Evolutionary conservation across 148 eudicot species (phyloP), one percentile per base, ranked within the genome.

Genomic region (Limonium bicolor): DNA sequence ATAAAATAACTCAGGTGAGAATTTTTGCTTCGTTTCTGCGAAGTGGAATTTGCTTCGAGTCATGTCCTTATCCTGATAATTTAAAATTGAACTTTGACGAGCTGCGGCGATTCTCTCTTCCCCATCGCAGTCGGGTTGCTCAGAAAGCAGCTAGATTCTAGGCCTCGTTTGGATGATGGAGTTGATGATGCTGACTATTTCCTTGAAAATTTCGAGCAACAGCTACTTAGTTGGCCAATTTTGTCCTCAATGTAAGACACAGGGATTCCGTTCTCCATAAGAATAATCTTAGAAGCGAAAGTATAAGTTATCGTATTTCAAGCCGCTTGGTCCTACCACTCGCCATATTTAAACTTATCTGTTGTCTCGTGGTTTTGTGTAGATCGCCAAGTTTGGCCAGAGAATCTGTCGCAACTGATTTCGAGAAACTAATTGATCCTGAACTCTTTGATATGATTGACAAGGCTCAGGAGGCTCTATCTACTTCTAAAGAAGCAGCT

Each of bases 391-490:
- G 64, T 28, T 60, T 39, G 7, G 23, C 48, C 11, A 38, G 28
- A 31, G 54, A 34, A 36, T 60, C 70, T 55, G 65, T 36, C 50
- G 20, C 58, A 24, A 39, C 46, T 53, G 54, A 44, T 45, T 32
- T 48, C 29, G 61, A 67, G 31, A 46, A 46, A 47, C 50, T 16
- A 28, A n/a, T 30, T 24, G 61, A 66, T 36, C 45, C 59, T 25
- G 62, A 72, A 56, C 70, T 73, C 19, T 40, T 51, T 34, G 59
- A 60, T 25, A 84, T 61, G 19, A 58, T 84, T 66, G 64, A 72
- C 48, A 87, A 77, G 58, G 93, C 99, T 42, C 62, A 70, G 44
- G 72, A 84, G 75, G 95, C 99, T 65, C 77, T 84, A 62, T 68
- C 71, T 46, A 93, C 99, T 56, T 80, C 87, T 32, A 72, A 54